Base-by-base conservation (phyloP, 2,329 filamentous ascomycete species). In the Chaetomium sp. region DNA sequence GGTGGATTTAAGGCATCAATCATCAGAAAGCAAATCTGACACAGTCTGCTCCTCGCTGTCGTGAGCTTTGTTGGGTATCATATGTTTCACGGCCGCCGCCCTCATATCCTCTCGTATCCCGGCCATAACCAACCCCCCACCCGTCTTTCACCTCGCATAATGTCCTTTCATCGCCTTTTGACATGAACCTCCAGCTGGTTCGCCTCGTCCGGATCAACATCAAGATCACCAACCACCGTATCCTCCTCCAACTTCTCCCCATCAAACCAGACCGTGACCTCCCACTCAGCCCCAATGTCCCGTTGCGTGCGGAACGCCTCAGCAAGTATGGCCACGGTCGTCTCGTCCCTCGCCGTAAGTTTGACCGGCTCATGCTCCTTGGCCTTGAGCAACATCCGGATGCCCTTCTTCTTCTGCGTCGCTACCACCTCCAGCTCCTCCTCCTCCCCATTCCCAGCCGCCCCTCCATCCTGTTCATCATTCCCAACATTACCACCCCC, bases 141-240 rank as follows among this genome's bases (percentile, higher is more conserved):
- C 19, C 19, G 19, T 27, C 19, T 27, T 27, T 27, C 19, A 27
- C 19, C 19, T 27, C 19, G 19, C 19, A 27, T 27, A 27, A 37
- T 19, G 6, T 9, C n/a, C 14, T 10, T 7, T 51, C 40, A 54
- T 14, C 35, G 34, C 52, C 46, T 54, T 61, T 77, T 81, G 53
- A 91, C 70, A 61, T 86, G 78, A 27, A 94, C 87, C 69, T 95
- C 89, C 37, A 95, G 74, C 34, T 79, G 77, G 67, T 92, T 88
- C 74, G 85, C 77, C 64, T 95, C 87, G 10, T 65, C 64, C 27
- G 51, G 51, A 46, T 82, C 82, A 42, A 95, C 81, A 14, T 90
- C 89, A 2, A 84, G 79, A 38, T 88, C 83, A 45, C 76, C 75
- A 46, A 94, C 76, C 1, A 77, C 80, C 35, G 74, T 72, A 1